Base-by-base conservation (phyloP, 495 filamentous ascomycete species). In the Pyrenula aspistea region DNA sequence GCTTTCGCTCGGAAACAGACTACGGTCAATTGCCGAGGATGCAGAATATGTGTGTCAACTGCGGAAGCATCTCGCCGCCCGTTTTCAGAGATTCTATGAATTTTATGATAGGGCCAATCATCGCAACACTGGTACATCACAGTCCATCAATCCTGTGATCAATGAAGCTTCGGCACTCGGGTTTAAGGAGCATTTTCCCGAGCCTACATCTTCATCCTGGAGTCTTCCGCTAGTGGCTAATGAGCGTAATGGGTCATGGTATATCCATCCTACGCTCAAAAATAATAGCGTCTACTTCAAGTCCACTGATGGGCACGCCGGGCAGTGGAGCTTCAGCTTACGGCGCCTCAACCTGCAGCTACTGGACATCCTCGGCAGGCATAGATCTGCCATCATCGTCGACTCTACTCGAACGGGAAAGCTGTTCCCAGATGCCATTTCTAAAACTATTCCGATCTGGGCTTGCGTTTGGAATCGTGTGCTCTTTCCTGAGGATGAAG, bases 361-460 rank as follows among this genome's bases (percentile, higher is more conserved):
- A 49, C 65, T 98, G 67, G 69, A 77, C 60, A 57, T 83, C 58
- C 78, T 83, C 61, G 82, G 69, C 53, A 68, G 60, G 51, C 59
- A 80, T 68, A 81, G 83, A 61, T 92, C 90, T 25, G 91, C 87
- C 67, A 86, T 97, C 61, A 85, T 98, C 51, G 88, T 96, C 42
- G 93, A 98, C 70, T 95, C 91, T n/a, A 98, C 92, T 1, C 77
- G 91, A 53, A 75, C 91, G 54, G 92, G 92, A 11, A 98, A 98
- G 75, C 83, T 83, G 58, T 93, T 95, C 81, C 91, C 93, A 2
- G 93, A 98, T 72, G 89, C 92, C 21, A 74, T 98, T 10, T 85
- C 84, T 59, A 97, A 96, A 70, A 98, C 93, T 0, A 70, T 98
- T 3, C 93, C 93, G 0, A 91, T 95, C 57, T 98, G 93, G 93